Evolutionary conservation across 2,329 filamentous ascomycete species (phyloP).

Genomic region (Akanthomyces dipterigenus): DNA sequence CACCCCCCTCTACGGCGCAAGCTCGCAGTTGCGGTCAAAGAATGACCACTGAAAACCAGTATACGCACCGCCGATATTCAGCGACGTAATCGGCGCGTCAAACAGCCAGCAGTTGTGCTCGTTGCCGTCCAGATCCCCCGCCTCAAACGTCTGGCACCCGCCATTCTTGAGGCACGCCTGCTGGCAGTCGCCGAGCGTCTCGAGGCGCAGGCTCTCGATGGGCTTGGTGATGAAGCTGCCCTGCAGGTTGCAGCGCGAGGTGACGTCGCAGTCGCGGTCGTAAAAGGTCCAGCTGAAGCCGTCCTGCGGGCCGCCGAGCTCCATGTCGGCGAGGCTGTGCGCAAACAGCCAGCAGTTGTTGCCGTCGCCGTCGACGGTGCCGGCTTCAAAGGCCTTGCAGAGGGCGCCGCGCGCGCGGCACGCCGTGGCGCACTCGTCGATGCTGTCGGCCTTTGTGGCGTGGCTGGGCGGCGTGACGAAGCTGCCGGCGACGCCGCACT

Average conservation of each 20-base stretch:
- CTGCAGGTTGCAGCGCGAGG: slow-evolving; percentile 4
- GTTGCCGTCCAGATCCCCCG: slow-evolving; percentile 1
- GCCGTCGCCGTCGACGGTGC: slow-evolving; percentile 11
- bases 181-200: slow-evolving; percentile 5
- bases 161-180: background rate
- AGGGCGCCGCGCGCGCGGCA: background rate
- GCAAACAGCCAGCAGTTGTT: slow-evolving; percentile 11
- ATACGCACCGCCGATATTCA: background rate
- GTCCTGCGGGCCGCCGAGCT: slow-evolving; percentile 1
- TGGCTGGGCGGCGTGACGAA: slow-evolving; percentile 8
- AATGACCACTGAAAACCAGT: slow-evolving; percentile 3
- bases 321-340: slow-evolving; percentile 1
- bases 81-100: background rate
- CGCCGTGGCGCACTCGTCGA: slow-evolving; percentile 4
- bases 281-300: slow-evolving; percentile 12
- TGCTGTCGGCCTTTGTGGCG: slow-evolving; percentile 3
- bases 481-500: slow-evolving; percentile 7
- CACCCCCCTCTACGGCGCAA: background rate
- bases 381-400: slow-evolving; percentile 8
- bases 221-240: slow-evolving; percentile 11
- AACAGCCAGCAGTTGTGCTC: slow-evolving; percentile 12
- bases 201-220: background rate
- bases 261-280: slow-evolving; percentile 7
- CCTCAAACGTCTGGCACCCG: slow-evolving; percentile 9
- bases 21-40: slow-evolving; percentile 5